Conservation (phyloP, 202 grass and related monocot species). For the Setaria viridis region DNA sequence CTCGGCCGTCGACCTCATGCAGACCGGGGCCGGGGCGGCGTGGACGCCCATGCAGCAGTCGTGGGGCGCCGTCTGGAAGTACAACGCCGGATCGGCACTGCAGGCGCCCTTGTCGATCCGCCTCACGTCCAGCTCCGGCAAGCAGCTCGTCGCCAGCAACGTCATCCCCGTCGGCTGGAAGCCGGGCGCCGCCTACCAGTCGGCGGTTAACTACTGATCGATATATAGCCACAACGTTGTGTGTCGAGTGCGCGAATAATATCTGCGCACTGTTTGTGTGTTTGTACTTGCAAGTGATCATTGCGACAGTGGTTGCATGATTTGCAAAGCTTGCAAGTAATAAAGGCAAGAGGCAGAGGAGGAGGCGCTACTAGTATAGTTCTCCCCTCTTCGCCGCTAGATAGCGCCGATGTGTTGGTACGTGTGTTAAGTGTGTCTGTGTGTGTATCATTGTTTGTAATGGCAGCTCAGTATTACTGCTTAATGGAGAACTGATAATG, state of each 20-base stretch:
- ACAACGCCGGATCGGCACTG: slow-evolving; percentile 47
- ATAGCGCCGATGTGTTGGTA: not conserved
- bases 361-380: slow-evolving; percentile 23
- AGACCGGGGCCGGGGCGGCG: slow-evolving; percentile 13
- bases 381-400: slow-evolving; percentile 32
- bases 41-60: slow-evolving; percentile 72
- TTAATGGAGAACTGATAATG: not conserved
- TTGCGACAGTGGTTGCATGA: not conserved
- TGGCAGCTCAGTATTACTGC: not conserved
- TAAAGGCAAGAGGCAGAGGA: slow-evolving; percentile 7
- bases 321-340: slow-evolving; percentile 6
- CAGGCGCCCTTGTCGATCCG: slow-evolving; percentile 74
- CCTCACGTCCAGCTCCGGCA: slow-evolving; percentile 70
- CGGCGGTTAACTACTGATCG: slow-evolving; percentile 57
- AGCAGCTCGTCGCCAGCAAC: slow-evolving; percentile 58
- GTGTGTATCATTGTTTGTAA: slow-evolving; percentile 16
- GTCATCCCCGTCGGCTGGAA: slow-evolving; percentile 68
- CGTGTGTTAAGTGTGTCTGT: not conserved
- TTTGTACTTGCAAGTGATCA: not conserved
- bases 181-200: slow-evolving; percentile 53
- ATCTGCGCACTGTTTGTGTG: not conserved
- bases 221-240: not conserved
- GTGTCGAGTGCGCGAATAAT: not conserved
- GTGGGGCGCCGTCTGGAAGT: slow-evolving; percentile 74
- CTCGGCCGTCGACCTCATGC: slow-evolving; percentile 59